Evolutionary conservation across 768 basidiomycete genomes (phyloP).

Genomic region (Phylloporus rhodoxanthus): DNA sequence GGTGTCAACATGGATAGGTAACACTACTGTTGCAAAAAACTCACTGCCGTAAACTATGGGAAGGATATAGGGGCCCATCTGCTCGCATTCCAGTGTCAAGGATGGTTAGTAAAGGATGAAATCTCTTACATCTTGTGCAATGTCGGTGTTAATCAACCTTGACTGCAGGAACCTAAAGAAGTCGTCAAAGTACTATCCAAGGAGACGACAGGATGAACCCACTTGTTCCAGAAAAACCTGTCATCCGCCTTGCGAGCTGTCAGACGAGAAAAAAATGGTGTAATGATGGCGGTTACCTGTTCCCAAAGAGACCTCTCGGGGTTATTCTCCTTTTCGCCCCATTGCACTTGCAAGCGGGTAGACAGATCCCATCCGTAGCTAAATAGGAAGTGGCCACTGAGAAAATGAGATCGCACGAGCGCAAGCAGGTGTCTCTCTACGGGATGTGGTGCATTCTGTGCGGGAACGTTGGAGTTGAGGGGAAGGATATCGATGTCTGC

Average conservation of each 20-base stretch:
- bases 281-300: slow-evolving; percentile 44
- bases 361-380: slow-evolving; percentile 91
- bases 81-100: slow-evolving; percentile 11
- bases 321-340: slow-evolving; percentile 48
- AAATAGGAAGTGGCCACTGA: slow-evolving; percentile 78
- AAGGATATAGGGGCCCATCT: slow-evolving; percentile 87
- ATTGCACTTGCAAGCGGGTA: slow-evolving; percentile 78
- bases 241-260: slow-evolving; percentile 72
- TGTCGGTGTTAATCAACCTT: slow-evolving; percentile 52
- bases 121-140: slow-evolving; percentile 59
- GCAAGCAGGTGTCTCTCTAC: slow-evolving; percentile 85
- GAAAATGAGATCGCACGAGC: slow-evolving; percentile 80
- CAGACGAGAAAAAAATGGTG: slow-evolving; percentile 2
- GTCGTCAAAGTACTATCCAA: slow-evolving; percentile 2
- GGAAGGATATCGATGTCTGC: slow-evolving; percentile 91
- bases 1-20: neutral
- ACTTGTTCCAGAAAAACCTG: slow-evolving; percentile 97
- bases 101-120: neutral
- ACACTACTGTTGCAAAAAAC: slow-evolving; percentile 31
- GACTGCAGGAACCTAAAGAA: slow-evolving; percentile 46
- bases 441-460: slow-evolving; percentile 66
- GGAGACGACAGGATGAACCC: neutral
- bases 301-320: slow-evolving; percentile 65
- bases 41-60: slow-evolving; percentile 92
- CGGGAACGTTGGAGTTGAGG: slow-evolving; percentile 63